Evolutionary conservation across 2,329 filamentous ascomycete genomes (phyloP).

Genomic region (Trichophaea hybrida): DNA sequence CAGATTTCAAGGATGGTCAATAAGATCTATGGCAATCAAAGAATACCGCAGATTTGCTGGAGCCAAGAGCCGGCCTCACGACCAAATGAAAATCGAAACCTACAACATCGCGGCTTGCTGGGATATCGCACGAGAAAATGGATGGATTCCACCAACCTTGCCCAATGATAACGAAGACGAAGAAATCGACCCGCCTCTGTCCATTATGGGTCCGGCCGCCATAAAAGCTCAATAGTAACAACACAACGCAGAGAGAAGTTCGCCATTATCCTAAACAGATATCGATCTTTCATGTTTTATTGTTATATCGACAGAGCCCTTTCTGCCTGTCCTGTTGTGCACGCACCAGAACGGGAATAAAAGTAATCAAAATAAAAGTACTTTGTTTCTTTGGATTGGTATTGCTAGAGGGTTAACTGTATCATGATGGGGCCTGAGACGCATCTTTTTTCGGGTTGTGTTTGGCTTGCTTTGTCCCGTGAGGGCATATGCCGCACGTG

Average conservation of each 20-base stretch:
- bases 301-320: not conserved
- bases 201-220: not conserved
- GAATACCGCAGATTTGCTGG: conserved; percentile 41
- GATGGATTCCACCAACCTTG: conserved; percentile 15
- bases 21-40: conserved; percentile 43
- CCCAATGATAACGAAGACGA: not conserved
- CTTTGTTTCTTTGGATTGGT: too few relatives aligned
- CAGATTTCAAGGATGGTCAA: conserved; percentile 54
- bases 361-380: too few relatives aligned
- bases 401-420: too few relatives aligned
- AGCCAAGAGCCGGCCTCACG: conserved; percentile 25
- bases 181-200: not conserved
- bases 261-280: not conserved
- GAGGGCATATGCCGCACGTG: too few relatives aligned
- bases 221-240: not conserved
- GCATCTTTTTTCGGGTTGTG: too few relatives aligned
- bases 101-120: conserved; percentile 21
- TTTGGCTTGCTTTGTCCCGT: too few relatives aligned
- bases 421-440: too few relatives aligned
- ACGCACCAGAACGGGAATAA: too few relatives aligned
- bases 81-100: conserved; percentile 26
- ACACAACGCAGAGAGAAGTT: too few relatives aligned
- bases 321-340: not conserved
- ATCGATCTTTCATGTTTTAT: not conserved
- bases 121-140: conserved; percentile 18